A percentile compares a stretch with the other conserved stretches of the same genome.
These are phyloP conservation scores for Clavispora asparagi DNA, from an alignment of 805 yeast species.

Conservation along the genomic window DNA sequence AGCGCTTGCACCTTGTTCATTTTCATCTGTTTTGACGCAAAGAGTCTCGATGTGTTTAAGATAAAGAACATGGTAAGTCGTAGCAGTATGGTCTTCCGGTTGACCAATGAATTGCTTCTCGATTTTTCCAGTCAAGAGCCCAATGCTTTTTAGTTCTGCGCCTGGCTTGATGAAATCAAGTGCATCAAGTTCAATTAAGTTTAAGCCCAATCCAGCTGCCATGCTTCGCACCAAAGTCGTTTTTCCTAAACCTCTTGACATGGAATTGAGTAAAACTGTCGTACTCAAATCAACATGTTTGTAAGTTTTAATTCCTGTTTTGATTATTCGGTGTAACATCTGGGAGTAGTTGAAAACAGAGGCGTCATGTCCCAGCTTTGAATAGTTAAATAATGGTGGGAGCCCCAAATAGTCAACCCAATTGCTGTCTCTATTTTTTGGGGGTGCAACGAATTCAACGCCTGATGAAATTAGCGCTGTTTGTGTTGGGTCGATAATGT, in stretches of 20 bases:
- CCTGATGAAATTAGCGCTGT: slow-evolving; percentile 73
- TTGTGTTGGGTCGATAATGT: slow-evolving; percentile 57
- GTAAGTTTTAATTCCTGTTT: slow-evolving; percentile 40
- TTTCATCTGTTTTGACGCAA: slow-evolving; percentile 62
- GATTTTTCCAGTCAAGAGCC: slow-evolving; percentile 67
- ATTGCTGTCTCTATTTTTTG: slow-evolving; percentile 28
- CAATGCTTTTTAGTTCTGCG: slow-evolving; percentile 74
- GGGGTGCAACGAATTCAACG: slow-evolving; percentile 35
- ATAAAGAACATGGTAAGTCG: slow-evolving; percentile 42
- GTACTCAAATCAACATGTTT: slow-evolving; percentile 46
- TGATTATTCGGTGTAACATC: slow-evolving; percentile 48
- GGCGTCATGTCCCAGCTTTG: slow-evolving; percentile 10
- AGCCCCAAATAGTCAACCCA: slow-evolving; percentile 48
- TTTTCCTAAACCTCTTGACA: slow-evolving; percentile 77
- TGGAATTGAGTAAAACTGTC: slow-evolving; percentile 60
- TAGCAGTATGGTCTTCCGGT: slow-evolving; percentile 34
- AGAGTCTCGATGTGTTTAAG: slow-evolving; percentile 72
- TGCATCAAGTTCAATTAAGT: slow-evolving; percentile 65
- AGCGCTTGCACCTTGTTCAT: slow-evolving; percentile 37
- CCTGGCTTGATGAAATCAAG: slow-evolving; percentile 62
- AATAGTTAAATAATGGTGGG: slow-evolving; percentile 36
- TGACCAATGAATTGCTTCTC: slow-evolving; percentile 41
- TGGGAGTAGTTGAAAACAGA: slow-evolving; percentile 44
- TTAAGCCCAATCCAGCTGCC: slow-evolving; percentile 57
- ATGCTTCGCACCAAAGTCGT: slow-evolving; percentile 53